Evolutionary conservation across 768 basidiomycete species (phyloP).

Genomic region (Cytidiella melzeri): DNA sequence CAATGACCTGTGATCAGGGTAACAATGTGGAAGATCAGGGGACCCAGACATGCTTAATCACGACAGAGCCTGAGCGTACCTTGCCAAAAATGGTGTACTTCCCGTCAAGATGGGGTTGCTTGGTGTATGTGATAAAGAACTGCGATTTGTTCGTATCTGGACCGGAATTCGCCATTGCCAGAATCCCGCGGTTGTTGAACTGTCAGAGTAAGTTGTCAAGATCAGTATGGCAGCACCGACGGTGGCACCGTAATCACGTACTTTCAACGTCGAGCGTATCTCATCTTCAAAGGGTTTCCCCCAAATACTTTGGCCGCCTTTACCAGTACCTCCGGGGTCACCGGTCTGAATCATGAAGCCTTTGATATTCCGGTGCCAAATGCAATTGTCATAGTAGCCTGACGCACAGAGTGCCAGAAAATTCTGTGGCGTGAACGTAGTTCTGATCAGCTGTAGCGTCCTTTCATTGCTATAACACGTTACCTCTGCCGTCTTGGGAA

Average conservation of each 20-base stretch:
- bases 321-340: conserved; percentile 85
- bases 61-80: conserved; percentile 16
- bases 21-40: neutral
- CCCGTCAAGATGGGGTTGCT: conserved; percentile 90
- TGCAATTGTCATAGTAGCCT: conserved; percentile 73
- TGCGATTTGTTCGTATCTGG: conserved; percentile 90
- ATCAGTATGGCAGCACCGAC: neutral
- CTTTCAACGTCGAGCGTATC: conserved; percentile 90
- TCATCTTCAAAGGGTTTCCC: conserved; percentile 89
- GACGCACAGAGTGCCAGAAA: conserved; percentile 93
- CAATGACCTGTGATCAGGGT: conserved; percentile 58
- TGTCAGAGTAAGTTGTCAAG: conserved; percentile 32
- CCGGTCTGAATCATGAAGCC: conserved; percentile 96
- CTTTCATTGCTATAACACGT: neutral
- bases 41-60: no score
- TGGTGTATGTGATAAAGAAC: conserved; percentile 86
- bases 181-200: conserved; percentile 93
- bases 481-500: conserved; percentile 93
- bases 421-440: conserved; percentile 50
- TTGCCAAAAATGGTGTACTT: conserved; percentile 95
- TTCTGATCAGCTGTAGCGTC: neutral
- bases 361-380: conserved; percentile 94
- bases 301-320: conserved; percentile 97
- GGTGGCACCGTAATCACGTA: conserved; percentile 34
- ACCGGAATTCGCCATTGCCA: conserved; percentile 98